These are phyloP conservation scores for Udeniomyces megalosporus DNA, from an alignment of 768 basidiomycete genomes.

Conservation along the genomic window DNA sequence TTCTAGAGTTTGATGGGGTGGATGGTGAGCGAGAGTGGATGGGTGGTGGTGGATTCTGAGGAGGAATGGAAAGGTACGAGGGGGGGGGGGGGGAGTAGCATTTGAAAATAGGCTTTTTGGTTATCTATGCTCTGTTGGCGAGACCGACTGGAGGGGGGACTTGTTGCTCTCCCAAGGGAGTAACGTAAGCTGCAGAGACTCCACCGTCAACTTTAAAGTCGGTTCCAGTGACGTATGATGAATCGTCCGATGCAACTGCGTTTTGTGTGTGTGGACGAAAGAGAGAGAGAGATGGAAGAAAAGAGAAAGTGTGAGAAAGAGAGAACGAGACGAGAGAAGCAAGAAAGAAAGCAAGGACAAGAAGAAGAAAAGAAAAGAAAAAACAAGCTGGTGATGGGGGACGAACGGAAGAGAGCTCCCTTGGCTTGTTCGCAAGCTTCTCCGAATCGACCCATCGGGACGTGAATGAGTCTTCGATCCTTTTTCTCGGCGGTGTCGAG, in stretches of 20 bases:
- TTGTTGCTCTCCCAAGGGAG: conserved; percentile 58
- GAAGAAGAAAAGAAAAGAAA: neutral
- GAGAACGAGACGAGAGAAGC: neutral
- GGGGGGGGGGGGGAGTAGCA: too few species aligned
- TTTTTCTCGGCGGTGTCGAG: conserved; percentile 90
- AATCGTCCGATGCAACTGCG: conserved; percentile 91
- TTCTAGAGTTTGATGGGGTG: too few species aligned
- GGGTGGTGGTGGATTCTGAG: too few species aligned
- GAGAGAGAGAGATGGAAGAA: neutral
- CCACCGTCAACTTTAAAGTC: conserved; percentile 97
- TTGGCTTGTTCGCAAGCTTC: conserved; percentile 91
- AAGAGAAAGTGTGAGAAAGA: neutral
- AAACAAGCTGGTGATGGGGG: conserved; percentile 31
- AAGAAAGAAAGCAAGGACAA: too few species aligned
- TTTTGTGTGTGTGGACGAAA: conserved; percentile 8
- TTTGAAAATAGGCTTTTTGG: too few species aligned
- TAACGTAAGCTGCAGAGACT: conserved; percentile 80
- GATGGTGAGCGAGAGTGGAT: neutral
- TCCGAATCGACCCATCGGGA: conserved; percentile 94
- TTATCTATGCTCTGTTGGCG: neutral
- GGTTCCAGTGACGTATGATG: conserved; percentile 86
- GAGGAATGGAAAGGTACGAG: too few species aligned
- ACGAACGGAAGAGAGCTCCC: conserved; percentile 66
- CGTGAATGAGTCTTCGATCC: conserved; percentile 56
- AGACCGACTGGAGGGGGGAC: conserved; percentile 44